Evolutionary conservation across 192 early-diverging fungal genomes (phyloP), one percentile per base, ranked within the genome.

Genomic region (Mycoemilia scoparia): DNA sequence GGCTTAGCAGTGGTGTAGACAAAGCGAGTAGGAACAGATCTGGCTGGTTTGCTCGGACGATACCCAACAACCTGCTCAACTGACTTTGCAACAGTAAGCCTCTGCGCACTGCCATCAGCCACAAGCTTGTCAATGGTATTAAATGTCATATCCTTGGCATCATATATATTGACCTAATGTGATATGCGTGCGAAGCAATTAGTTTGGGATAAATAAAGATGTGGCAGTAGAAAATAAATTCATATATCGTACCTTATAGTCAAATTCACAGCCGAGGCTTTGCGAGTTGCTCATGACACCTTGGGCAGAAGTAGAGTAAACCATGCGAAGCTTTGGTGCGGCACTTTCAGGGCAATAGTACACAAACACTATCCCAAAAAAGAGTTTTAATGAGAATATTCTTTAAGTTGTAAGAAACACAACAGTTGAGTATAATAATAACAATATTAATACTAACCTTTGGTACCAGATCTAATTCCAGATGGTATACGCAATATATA

Each of bases 311-410:
- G 63, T 60, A 23, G 63, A 66, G 27, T 66, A 66, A 9, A 52
- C 54, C 63, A 66, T 66, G 33, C 63, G 63, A 29, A 60, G 43
- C 7, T 57, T 58, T 19, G 63, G 57, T 9, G 49, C 43, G 9
- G 57, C 59, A 2, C 34, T 21, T 14, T 59, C 56, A 12, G 63
- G 63, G 29, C 63, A 66, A 24, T 38, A 52, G 46, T 66, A 66
- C 18, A 66, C 57, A 34, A 66, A 50, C 24, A 51, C 45, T 20
- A 51, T 51, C 27, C 51, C 50, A 11, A 46, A 46, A 1, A n/a
- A n/a, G n/a, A n/a, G n/a, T n/a, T n/a, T n/a, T n/a, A n/a, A n/a
- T n/a, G n/a, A n/a, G n/a, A n/a, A n/a, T n/a, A n/a, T n/a, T n/a
- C n/a, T n/a, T n/a, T n/a, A n/a, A n/a, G n/a, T n/a, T n/a, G n/a